phyloP scores from a whole-genome alignment of 352 stramenopile species.

The Lagenidium giganteum region DNA sequence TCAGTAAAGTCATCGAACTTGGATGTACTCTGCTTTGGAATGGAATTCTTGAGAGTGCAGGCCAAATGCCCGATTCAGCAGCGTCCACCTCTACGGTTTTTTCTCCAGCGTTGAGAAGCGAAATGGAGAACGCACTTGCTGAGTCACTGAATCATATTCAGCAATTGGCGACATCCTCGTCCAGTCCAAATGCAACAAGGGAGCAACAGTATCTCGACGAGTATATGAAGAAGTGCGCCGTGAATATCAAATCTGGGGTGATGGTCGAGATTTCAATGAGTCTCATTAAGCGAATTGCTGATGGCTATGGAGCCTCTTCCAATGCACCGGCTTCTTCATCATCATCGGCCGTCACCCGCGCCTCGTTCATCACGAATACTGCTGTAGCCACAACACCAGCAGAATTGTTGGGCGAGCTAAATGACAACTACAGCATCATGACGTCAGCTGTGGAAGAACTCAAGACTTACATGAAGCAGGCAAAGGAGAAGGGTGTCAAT shows the following conservation, averaged over 20 bases:
- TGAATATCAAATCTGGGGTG: conserved; percentile 51
- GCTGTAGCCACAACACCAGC: too few relatives aligned
- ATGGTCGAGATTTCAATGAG: conserved; percentile 73
- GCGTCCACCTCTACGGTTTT: background rate
- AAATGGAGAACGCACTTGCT: conserved; percentile 56
- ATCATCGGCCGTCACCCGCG: conserved; percentile 3
- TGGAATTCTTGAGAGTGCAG: conserved; percentile 39
- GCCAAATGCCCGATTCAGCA: too few relatives aligned
- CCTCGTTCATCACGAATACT: too few relatives aligned
- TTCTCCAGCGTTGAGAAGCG: conserved; percentile 19
- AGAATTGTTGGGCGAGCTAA: too few relatives aligned
- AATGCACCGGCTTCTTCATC: conserved; percentile 25
- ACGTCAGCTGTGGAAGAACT: too few relatives aligned
- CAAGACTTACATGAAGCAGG: conserved; percentile 26
- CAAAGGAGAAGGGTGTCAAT: too few relatives aligned
- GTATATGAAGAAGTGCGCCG: conserved; percentile 68
- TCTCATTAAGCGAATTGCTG: conserved; percentile 64
- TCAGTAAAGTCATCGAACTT: conserved; percentile 68
- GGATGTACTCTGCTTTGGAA: conserved; percentile 81
- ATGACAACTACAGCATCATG: too few relatives aligned
- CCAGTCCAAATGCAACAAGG: conserved; percentile 63
- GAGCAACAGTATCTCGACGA: conserved; percentile 65
- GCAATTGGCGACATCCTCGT: conserved; percentile 38
- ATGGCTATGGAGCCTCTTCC: conserved; percentile 42
- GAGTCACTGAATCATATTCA: conserved; percentile 72